A percentile compares a stretch with the other conserved stretches of the same genome.
Evolutionary conservation across 495 filamentous ascomycete species (phyloP).

Genomic region (Podospora pseudocomata): DNA sequence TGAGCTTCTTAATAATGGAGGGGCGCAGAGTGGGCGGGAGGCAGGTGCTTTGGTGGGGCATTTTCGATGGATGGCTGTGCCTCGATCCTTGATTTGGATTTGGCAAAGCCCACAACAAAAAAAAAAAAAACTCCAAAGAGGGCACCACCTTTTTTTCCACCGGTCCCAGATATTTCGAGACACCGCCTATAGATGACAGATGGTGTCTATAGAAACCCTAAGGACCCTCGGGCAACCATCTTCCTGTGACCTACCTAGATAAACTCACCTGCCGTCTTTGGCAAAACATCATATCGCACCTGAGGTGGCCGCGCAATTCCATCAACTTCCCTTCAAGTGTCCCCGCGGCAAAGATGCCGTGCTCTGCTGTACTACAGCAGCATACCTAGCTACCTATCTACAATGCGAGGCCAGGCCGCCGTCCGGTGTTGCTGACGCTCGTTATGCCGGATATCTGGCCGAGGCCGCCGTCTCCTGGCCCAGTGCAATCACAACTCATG

Average conservation of each 20-base stretch:
- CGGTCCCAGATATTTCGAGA: background rate
- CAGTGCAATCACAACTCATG: background rate
- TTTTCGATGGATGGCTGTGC: conserved; percentile 18
- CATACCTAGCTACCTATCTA: background rate
- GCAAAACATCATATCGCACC: background rate
- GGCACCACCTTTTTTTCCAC: background rate
- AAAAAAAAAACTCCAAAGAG: conserved; percentile 27
- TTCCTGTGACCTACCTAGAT: no score
- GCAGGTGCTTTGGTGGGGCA: conserved; percentile 8
- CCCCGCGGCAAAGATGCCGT: background rate
- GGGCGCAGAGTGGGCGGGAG: conserved; percentile 17
- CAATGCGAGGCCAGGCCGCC: background rate
- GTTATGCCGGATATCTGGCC: background rate
- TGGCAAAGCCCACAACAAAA: conserved; percentile 12
- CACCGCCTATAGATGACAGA: background rate
- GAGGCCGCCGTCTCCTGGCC: conserved; percentile 15
- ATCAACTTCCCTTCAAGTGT: background rate
- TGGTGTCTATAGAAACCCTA: background rate
- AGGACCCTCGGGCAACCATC: background rate
- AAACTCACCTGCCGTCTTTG: background rate
- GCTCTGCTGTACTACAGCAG: background rate
- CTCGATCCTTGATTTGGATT: conserved; percentile 21
- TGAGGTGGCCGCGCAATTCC: background rate
- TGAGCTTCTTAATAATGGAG: conserved; percentile 32
- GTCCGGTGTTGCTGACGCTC: background rate